phyloP scores from a whole-genome alignment of 345 rosid species.

The Boechera divaricarpa region DNA sequence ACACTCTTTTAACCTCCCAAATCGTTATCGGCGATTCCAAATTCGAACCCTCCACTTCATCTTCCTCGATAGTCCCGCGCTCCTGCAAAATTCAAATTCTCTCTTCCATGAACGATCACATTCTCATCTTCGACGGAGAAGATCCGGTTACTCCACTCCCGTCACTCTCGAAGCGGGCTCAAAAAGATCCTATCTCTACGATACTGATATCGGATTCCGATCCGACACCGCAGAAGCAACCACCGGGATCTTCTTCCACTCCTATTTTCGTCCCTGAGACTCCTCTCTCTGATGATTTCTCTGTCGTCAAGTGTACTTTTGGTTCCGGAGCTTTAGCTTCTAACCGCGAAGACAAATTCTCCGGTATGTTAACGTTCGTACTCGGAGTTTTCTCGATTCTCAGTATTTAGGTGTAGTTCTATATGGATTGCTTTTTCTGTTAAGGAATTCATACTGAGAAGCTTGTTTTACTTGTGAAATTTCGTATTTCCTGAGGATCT shows the following conservation, averaged over 20 bases:
- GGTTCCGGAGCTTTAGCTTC: slow-evolving; percentile 40
- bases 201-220: slow-evolving; percentile 44
- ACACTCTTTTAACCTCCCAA: background rate
- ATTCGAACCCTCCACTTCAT: slow-evolving; percentile 2
- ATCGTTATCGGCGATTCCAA: slow-evolving; percentile 20
- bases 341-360: slow-evolving; percentile 33
- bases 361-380: slow-evolving; percentile 38
- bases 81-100: slow-evolving; percentile 14
- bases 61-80: slow-evolving; percentile 44
- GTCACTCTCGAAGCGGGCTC: slow-evolving; percentile 37
- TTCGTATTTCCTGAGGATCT: background rate
- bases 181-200: slow-evolving; percentile 25
- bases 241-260: slow-evolving; percentile 40
- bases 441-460: background rate
- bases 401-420: background rate
- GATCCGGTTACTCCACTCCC: slow-evolving; percentile 42
- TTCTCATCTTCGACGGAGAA: slow-evolving; percentile 45
- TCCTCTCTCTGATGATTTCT: slow-evolving; percentile 57
- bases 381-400: background rate
- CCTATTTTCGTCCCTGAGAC: slow-evolving; percentile 69
- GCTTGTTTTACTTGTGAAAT: background rate
- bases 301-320: slow-evolving; percentile 50
- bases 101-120: slow-evolving; percentile 42
- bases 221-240: slow-evolving; percentile 49
- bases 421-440: no score